Evolutionary conservation across 345 rosid species (phyloP).

Genomic region (Eutrema japonicum): DNA sequence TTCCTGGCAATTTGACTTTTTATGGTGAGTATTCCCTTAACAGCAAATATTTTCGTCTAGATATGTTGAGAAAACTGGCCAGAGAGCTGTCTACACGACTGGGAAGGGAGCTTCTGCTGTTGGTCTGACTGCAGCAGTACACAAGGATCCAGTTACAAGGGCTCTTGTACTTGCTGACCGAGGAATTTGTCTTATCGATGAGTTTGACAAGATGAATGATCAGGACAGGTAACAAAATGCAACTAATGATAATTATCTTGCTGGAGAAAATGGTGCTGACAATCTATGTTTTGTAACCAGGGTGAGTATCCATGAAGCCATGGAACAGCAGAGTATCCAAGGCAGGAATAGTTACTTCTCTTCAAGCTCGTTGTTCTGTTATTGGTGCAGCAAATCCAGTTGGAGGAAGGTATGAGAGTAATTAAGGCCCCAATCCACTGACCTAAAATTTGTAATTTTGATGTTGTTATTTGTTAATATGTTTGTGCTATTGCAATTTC

Average conservation of each 20-base stretch:
- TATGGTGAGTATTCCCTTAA: conserved; percentile 22
- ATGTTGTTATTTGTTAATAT: conserved; percentile 10
- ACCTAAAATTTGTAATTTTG: background rate
- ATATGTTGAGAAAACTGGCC: conserved; percentile 97
- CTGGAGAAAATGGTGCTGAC: conserved; percentile 15
- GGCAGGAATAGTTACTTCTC: conserved; percentile 98
- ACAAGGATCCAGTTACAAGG: conserved; percentile 97
- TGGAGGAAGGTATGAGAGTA: conserved; percentile 77
- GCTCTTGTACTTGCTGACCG: conserved; percentile 98
- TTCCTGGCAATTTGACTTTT: background rate
- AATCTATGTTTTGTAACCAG: conserved; percentile 46
- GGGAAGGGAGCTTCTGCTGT: conserved; percentile 99
- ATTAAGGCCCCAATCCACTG: background rate
- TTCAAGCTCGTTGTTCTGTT: conserved; percentile 98
- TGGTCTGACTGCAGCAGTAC: conserved; percentile 98
- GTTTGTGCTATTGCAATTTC: conserved; percentile 39
- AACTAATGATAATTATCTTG: background rate
- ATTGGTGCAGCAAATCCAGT: conserved; percentile 97
- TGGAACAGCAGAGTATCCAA: conserved; percentile 99
- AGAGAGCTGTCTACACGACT: conserved; percentile 98
- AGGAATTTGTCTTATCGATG: conserved; percentile 97
- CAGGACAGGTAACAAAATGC: conserved; percentile 76
- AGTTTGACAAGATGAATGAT: conserved; percentile 99
- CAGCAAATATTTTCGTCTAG: conserved; percentile 44
- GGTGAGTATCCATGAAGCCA: conserved; percentile 99